Base-by-base conservation (phyloP, 306 rosid species). In the Prinsepia uniflora region DNA sequence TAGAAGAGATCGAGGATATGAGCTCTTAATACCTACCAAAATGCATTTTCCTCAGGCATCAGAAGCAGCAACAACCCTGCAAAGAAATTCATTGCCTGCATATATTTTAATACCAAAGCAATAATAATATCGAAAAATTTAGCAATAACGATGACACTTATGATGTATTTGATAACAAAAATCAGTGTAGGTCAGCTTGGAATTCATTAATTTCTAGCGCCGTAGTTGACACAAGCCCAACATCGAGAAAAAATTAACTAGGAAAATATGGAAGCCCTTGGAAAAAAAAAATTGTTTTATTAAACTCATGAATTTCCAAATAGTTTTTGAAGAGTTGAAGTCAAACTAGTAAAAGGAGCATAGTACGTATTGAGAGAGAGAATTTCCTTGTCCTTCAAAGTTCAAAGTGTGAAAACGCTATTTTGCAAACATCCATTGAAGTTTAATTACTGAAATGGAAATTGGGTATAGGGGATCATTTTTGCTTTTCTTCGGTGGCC, bases 31-130 rank as follows among this genome's bases (percentile, higher is more conserved):
- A 84, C 95, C 52, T 85, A 94, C 99, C 99, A 94, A 84, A 94
- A 94, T 69, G 99, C 99, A 87, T 89, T 94, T 79, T 94, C 99
- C 77, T 94, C 99, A 0, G 97, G 97, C 99, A 94, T 91, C 77
- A 91, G 85, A 72, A 94, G 97, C 75, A 94, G 80, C 76, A 94
- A 80, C 59, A 89, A 55, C 66, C 95, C 97, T 72, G 96, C 97
- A 84, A 94, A 94, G 83, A 94, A 94, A 81, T 94, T 94, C 99
- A 91, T 94, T 71, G 92, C 99, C 99, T 91, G 97, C 87, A 77
- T 58, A 74, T 75, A 68, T 82, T 75, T 65, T 60, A 73, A 66
- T 67, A 71, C 63, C 40, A 70, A 19, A 76, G 65, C 34, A 64
- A 57, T 17, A 72, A 49, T 46, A 67, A 50, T n/a, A 56, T 36